Conservation (phyloP, 1,284 basidiomycete species). For the Trichosporon faecale region DNA sequence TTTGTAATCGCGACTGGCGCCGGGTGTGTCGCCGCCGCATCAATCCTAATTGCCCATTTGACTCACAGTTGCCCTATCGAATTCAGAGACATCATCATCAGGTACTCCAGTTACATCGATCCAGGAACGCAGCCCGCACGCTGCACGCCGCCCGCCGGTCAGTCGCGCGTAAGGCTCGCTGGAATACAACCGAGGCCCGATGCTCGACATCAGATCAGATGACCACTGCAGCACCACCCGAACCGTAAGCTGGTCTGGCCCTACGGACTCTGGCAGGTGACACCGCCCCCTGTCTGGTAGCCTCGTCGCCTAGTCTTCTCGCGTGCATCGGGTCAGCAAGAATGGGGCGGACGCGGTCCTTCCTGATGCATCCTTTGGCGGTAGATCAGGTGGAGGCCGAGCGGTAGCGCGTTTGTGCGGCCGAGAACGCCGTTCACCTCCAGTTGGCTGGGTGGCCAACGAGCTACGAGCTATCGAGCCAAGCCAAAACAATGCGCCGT, state of each 20-base stretch:
- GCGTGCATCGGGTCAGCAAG: not conserved
- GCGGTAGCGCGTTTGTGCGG: not conserved
- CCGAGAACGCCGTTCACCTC: not conserved
- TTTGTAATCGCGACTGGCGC: not conserved
- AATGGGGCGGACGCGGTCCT: not conserved
- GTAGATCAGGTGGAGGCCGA: slow-evolving; percentile 1
- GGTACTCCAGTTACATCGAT: not conserved
- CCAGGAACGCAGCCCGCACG: not conserved
- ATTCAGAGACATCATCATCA: not conserved
- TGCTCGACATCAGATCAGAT: not conserved
- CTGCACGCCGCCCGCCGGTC: too few relatives aligned
- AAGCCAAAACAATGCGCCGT: not conserved
- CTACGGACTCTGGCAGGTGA: not conserved
- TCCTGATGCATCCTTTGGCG: too few relatives aligned
- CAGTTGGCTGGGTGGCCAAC: not conserved
- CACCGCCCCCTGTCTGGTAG: not conserved
- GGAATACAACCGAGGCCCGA: slow-evolving; percentile 3
- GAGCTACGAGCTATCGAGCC: not conserved
- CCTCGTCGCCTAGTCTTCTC: not conserved
- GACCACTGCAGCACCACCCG: not conserved
- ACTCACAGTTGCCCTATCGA: not conserved
- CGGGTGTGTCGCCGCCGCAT: not conserved
- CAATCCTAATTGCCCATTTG: not conserved
- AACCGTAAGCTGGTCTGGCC: not conserved
- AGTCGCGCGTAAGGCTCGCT: not conserved